Evolutionary conservation across 768 basidiomycete genomes (phyloP), one percentile per base, ranked within the genome.

Genomic region (Gloeostereum incarnatum): DNA sequence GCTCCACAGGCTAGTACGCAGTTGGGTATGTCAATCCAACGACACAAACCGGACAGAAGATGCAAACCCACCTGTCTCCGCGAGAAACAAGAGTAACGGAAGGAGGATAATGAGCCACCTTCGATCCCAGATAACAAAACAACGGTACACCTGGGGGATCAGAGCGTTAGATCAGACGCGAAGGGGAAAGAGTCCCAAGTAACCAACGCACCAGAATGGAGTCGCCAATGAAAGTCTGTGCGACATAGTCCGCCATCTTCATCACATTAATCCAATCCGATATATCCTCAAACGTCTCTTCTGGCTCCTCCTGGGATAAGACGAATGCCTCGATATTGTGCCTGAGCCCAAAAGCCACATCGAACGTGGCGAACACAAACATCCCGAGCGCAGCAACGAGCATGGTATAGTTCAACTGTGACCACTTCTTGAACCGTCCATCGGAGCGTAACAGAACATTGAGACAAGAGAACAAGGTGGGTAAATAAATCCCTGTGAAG

Each of bases 291-390:
- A 69, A 64, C 8, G 50, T 49, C 26, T 56, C 55, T 6, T 49
- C 55, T 0, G 67, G 51, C 30, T 58, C 52, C 5, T 47, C 34
- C 38, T 54, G 58, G 19, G 49, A 53, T n/a, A n/a, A n/a, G n/a
- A 69, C 50, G 39, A 67, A 68, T 0, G 62, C 65, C 14, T 65
- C 57, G 10, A 71, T 47, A 40, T 65, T 63, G 42, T 65, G 63
- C 13, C 57, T 57, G 4, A 69, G 50, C 24, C 61, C 58, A 36
- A 67, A 63, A 8, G 60, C 57, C 16, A 67, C 59, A 42, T 69
- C 63, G 41, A 67, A 40, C 6, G 63, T 55, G 7, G 59, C 63
- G 39, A 71, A 58, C 1, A 56, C 45, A 38, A 62, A 62, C 60
- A 69, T 63, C 5, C 59, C 44, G 17, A 63, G 8, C 1, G 66